Percentiles rank a stretch among this genome's conserved stretches.
Evolutionary conservation across 345 rosid species (phyloP).

Genomic region (Populus euphratica): DNA sequence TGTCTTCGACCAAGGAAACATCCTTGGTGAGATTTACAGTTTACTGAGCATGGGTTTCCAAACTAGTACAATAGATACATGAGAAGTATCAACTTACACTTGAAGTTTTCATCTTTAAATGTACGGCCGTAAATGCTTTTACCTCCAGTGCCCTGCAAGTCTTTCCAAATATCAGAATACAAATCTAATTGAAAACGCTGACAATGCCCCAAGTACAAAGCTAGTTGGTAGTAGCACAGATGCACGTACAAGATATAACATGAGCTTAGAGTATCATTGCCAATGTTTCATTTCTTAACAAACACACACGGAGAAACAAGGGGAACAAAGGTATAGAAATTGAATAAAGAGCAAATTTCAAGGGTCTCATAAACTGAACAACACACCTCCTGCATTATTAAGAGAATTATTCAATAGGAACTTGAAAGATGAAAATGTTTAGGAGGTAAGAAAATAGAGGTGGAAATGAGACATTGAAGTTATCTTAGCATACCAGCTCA

Average conservation of each 20-base stretch:
- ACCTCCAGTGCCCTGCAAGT: constrained; percentile 97
- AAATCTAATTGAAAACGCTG: neutral
- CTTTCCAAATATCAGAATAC: constrained; percentile 19
- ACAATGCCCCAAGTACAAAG: neutral
- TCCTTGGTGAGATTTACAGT: neutral
- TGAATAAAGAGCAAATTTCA: neutral
- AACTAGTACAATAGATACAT: neutral
- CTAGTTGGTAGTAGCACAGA: neutral
- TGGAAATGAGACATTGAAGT: neutral
- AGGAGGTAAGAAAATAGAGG: neutral
- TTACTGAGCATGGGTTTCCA: neutral
- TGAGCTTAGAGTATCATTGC: neutral
- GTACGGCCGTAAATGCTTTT: constrained; percentile 94
- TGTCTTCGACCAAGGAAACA: neutral
- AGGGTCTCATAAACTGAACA: neutral
- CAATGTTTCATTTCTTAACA: neutral
- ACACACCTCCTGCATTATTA: neutral
- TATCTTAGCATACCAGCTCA: neutral
- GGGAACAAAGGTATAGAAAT: neutral
- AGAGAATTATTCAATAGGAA: neutral
- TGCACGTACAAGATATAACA: neutral
- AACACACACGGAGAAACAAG: neutral
- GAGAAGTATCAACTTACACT: constrained; percentile 56
- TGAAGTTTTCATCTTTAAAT: constrained; percentile 95
- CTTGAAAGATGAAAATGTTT: neutral